Conservation (phyloP, 495 filamentous ascomycete species). For the Podospora australis region DNA sequence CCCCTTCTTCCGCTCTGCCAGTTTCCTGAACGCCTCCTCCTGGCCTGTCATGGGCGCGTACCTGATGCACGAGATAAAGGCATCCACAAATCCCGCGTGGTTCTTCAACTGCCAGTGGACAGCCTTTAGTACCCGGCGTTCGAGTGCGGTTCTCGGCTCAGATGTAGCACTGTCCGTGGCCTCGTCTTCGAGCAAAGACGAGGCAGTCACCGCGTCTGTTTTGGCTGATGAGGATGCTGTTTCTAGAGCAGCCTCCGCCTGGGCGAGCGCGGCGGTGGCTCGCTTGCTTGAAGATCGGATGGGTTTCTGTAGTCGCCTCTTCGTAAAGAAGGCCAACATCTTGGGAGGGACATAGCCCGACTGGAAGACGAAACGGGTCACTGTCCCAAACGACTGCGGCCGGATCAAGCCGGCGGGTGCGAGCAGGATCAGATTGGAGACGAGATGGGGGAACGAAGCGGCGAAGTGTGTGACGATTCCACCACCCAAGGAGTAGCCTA, state of each 20-base stretch:
- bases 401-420: conserved; percentile 70
- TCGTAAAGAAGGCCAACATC: conserved; percentile 31
- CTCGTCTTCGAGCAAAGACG: neutral
- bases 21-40: conserved; percentile 41
- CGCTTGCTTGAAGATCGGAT: conserved; percentile 30
- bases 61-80: conserved; percentile 46
- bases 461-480: conserved; percentile 72
- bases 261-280: neutral
- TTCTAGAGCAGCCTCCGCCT: neutral
- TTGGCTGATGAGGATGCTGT: neutral
- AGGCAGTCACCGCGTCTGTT: conserved; percentile 2
- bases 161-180: conserved; percentile 19
- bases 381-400: conserved; percentile 52
- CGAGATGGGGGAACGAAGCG: conserved; percentile 57
- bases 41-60: conserved; percentile 44
- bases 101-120: conserved; percentile 48
- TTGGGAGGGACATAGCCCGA: conserved; percentile 40
- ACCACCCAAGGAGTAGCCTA: conserved; percentile 85
- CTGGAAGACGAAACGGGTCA: conserved; percentile 56
- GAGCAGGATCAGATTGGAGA: conserved; percentile 64
- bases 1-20: conserved; percentile 32
- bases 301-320: conserved; percentile 31
- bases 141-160: conserved; percentile 20
- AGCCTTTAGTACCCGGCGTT: conserved; percentile 23
- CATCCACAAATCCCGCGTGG: conserved; percentile 47